Percentiles rank a stretch among this genome's conserved stretches.
These are phyloP conservation scores for Sporothrix brasiliensis DNA, from an alignment of 2,329 filamentous ascomycete species.

Conservation along the genomic window DNA sequence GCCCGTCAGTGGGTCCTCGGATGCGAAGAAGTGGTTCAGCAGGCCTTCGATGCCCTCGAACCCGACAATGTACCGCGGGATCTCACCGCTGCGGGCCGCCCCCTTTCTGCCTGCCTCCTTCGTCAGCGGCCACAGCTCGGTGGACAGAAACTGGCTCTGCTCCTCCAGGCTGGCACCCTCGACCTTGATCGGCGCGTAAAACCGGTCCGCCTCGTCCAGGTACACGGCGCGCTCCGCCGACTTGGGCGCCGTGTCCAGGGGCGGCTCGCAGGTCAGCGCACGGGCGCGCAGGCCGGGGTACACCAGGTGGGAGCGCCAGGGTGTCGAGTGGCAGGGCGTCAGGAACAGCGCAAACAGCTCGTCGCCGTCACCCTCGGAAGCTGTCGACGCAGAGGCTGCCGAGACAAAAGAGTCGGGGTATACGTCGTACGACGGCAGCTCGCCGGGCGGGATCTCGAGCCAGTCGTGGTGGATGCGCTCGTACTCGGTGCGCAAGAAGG, in stretches of 20 bases:
- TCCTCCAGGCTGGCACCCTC: background rate
- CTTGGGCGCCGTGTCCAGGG: slow-evolving; percentile 65
- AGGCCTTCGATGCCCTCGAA: slow-evolving; percentile 62
- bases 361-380: slow-evolving; percentile 38
- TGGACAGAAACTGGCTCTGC: slow-evolving; percentile 54
- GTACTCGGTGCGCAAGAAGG: slow-evolving; percentile 75
- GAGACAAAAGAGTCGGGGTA: slow-evolving; percentile 37
- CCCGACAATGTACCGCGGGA: slow-evolving; percentile 62
- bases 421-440: slow-evolving; percentile 43
- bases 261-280: slow-evolving; percentile 88
- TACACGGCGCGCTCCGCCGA: slow-evolving; percentile 67
- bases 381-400: background rate
- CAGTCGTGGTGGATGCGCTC: slow-evolving; percentile 57
- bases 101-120: background rate
- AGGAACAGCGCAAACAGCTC: slow-evolving; percentile 76
- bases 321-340: slow-evolving; percentile 94
- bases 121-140: slow-evolving; percentile 52
- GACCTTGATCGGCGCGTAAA: slow-evolving; percentile 67
- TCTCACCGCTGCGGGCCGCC: slow-evolving; percentile 39
- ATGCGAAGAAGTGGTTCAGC: slow-evolving; percentile 49
- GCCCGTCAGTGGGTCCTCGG: slow-evolving; percentile 32
- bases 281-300: slow-evolving; percentile 75
- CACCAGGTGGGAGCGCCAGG: slow-evolving; percentile 87
- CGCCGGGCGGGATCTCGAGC: slow-evolving; percentile 40
- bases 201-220: slow-evolving; percentile 86